Base-by-base conservation (phyloP, 2,329 filamentous ascomycete genomes). In the Didymella keratinophila region DNA sequence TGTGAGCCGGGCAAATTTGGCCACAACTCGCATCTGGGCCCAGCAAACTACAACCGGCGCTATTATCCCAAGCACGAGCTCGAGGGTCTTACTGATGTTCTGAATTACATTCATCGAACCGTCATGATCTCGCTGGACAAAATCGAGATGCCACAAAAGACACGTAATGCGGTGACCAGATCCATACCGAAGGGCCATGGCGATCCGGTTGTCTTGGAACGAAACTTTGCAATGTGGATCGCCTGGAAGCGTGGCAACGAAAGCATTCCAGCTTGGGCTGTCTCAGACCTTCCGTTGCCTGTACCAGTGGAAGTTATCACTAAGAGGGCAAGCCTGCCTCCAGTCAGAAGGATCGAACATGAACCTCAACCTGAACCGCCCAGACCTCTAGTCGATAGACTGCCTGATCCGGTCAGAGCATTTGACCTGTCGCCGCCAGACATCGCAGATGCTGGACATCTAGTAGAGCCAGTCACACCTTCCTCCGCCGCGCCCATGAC, bases 171-270 rank as follows among this genome's bases (percentile, higher is more conserved):
- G 3, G 84, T 89, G 49, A 84, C 82, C 58, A 81, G 81, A 28
- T 87, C 86, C 3, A 88, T 89, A 53, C 87, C 87, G 0, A 89
- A 88, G 72, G 82, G 81, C 28, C 78, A 83, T 56, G 84, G 84
- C 34, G 86, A 89, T 54, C 86, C 87, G 4, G 73, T 89, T n/a
- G 82, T 85, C 28, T 75, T 85, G 32, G 83, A 86, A 55, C 82
- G 83, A 64, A 82, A 76, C 16, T 89, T 89, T 63, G 87, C 86
- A 5, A 79, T 88, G 56, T 89, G 87, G 87, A 82, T 85, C 56
- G 85, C 87, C 3, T 89, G 87, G 87, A 89, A 89, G 71, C 83
- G 84, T 53, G 87, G 87, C 11, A 87, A 88, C 67, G 86, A 88
- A 62, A 78, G 78, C 56, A 84, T 87, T 46, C 85, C 86, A 28